Base-by-base conservation (phyloP, 192 early-diverging fungal genomes). In the Gamsiella multidivaricata region DNA sequence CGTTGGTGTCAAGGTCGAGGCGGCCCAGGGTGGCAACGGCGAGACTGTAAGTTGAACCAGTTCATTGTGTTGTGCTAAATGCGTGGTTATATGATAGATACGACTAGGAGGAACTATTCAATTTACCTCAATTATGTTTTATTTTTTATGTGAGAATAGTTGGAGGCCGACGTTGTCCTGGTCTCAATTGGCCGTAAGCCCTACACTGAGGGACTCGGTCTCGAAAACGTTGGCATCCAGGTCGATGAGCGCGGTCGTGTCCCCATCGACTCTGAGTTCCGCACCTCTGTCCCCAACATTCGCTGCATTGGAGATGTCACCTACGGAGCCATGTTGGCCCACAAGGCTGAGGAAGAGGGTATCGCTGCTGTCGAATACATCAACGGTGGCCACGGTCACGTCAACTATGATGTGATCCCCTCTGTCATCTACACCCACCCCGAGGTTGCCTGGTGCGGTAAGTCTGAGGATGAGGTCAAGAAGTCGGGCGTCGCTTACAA, bases 271-370 rank as follows among this genome's bases (percentile, higher is more conserved):
- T 86, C 86, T 51, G 89, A 91, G 53, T 94, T 93, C 84, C 91
- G 91, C 83, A 98, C 97, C 56, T 88, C 90, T 34, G 91, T 96
- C 56, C 75, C 91, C 61, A 89, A 88, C 84, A 94, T 99, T 81
- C 90, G 93, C 66, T 95, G 94, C 64, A 97, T 99, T 75, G 97
- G 97, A 80, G 97, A 99, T 84, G 97, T 91, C 45, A 97, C 96
- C 62, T 89, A 91, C 60, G 97, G 97, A 61, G 92, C 95, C 54
- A 99, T 99, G 97, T 90, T 99, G 80, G 97, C 97, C 22, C 97
- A 99, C 94, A 99, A 99, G 88, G 96, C 97, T 49, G 97, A 99
- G 84, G 97, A 99, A 83, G 97, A 99, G 82, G 96, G 96, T 80
- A 97, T 99, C 81, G 97, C 97, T 32, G 95, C 92, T 61, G 94